Conservation (phyloP, 2,329 filamentous ascomycete species). For the Trichoderma citrinoviride region DNA sequence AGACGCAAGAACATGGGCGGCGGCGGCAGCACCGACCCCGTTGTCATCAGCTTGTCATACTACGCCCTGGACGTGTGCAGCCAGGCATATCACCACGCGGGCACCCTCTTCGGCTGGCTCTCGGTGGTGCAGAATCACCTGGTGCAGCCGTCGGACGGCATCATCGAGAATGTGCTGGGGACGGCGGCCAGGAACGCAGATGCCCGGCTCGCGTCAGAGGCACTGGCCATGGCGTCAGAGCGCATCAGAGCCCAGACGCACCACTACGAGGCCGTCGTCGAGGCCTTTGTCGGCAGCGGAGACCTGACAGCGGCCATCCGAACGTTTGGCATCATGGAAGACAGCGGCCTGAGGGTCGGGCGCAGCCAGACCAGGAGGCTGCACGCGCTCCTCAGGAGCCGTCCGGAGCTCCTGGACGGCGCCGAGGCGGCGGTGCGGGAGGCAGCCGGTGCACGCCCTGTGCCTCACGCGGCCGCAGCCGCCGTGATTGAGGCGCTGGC, state of each 20-base stretch:
- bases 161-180: slow-evolving; percentile 66
- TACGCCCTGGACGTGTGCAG: slow-evolving; percentile 76
- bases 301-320: slow-evolving; percentile 66
- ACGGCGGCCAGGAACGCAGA: slow-evolving; percentile 70
- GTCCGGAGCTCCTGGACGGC: slow-evolving; percentile 45
- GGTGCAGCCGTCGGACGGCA: slow-evolving; percentile 53
- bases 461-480: slow-evolving; percentile 39
- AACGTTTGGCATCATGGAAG: slow-evolving; percentile 70
- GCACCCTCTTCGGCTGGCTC: slow-evolving; percentile 70
- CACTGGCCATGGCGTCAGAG: slow-evolving; percentile 51
- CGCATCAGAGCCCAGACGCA: slow-evolving; percentile 54
- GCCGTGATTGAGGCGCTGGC: slow-evolving; percentile 38
- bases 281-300: slow-evolving; percentile 60
- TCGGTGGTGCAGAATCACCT: slow-evolving; percentile 51
- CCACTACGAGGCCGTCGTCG: slow-evolving; percentile 78
- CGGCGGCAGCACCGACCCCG: slow-evolving; percentile 35
- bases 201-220: slow-evolving; percentile 64
- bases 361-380: slow-evolving; percentile 64
- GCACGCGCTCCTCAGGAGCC: slow-evolving; percentile 51
- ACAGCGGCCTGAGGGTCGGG: slow-evolving; percentile 48
- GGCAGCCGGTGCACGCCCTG: slow-evolving; percentile 40
- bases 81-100: slow-evolving; percentile 58
- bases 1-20: slow-evolving; percentile 44
- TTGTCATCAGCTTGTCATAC: slow-evolving; percentile 59
- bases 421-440: slow-evolving; percentile 57